Percentiles rank a stretch among this genome's conserved stretches.
Evolutionary conservation across 495 filamentous ascomycete species (phyloP).

Genomic region (Penicillium tannophilum): DNA sequence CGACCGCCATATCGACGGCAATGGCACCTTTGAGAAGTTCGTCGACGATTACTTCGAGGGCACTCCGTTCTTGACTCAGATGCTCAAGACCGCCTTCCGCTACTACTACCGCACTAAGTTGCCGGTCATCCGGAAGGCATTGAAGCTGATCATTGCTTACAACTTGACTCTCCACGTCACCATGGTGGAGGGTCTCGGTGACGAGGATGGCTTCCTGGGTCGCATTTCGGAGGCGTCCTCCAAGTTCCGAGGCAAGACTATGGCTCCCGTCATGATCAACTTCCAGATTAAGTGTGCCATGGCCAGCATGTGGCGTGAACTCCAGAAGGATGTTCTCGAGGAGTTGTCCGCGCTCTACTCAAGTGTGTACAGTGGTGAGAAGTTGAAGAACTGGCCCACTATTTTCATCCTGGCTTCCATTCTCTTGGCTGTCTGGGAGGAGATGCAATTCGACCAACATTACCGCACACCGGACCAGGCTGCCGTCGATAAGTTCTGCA

Average conservation of each 20-base stretch:
- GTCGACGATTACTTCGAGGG: slow-evolving; percentile 94
- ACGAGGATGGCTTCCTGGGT: slow-evolving; percentile 74
- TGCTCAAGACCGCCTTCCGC: slow-evolving; percentile 89
- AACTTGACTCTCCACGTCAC: slow-evolving; percentile 91
- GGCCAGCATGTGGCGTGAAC: slow-evolving; percentile 93
- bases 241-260: slow-evolving; percentile 81
- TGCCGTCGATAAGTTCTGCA: slow-evolving; percentile 88
- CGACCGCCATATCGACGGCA: slow-evolving; percentile 85
- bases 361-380: slow-evolving; percentile 90
- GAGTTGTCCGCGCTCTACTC: slow-evolving; percentile 88
- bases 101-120: slow-evolving; percentile 82
- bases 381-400: slow-evolving; percentile 94
- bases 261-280: slow-evolving; percentile 96
- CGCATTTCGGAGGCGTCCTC: slow-evolving; percentile 77
- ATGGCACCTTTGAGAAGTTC: slow-evolving; percentile 77
- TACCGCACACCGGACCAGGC: slow-evolving; percentile 83
- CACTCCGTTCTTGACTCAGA: slow-evolving; percentile 87
- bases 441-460: slow-evolving; percentile 96
- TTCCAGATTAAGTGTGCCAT: slow-evolving; percentile 96
- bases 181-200: slow-evolving; percentile 83
- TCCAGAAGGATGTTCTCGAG: slow-evolving; percentile 91
- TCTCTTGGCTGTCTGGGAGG: slow-evolving; percentile 89
- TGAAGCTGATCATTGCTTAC: slow-evolving; percentile 90
- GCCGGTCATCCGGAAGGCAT: slow-evolving; percentile 84
- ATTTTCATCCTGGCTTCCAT: slow-evolving; percentile 94